Evolutionary conservation across 2,329 filamentous ascomycete genomes (phyloP), one percentile per base, ranked within the genome.

Genomic region (Sporothrix schenckii): DNA sequence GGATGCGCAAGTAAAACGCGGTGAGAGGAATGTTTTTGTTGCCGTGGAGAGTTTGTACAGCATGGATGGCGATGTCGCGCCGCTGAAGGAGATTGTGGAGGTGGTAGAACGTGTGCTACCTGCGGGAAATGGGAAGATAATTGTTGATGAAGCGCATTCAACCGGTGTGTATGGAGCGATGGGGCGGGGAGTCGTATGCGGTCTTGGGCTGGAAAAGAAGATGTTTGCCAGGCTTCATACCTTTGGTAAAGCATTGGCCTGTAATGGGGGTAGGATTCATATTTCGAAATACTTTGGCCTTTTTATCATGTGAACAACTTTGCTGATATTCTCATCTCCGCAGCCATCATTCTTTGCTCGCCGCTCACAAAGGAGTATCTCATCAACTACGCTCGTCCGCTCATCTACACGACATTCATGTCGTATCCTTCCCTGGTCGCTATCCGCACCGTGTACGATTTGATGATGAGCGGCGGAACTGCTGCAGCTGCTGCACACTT

Each of bases 41-140:
- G 87, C 87, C 0, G 83, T 92, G 0, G 91, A 93, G 74, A 87
- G 85, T 0, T 82, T 93, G 0, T 94, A 95, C 78, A 93, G 91
- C 77, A 95, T 95, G 92, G 92, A 94, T 68, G 92, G 92, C 0
- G 91, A 94, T 74, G 80, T 92, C 21, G 87, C 87, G 0, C 90
- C 89, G 0, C 80, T 95, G 13, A 75, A 76, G 13, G 83, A 88
- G 6, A 86, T 94, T 21, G 83, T 91, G 1, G 78, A 83, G 0
- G 80, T 86, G 4, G 84, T 91, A 0, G 84, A 90, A 53, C 78
- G 80, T 0, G 75, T 85, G 0, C 79, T 93, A 0, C 87, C 89
- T 0, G 72, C 72, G 0, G 83, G 83, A 0, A 92, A 91, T 61
- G 87, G 85, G 0, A 82, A 89, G 70, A 79, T 92, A 4, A 82